Conservation (phyloP, 2,329 filamentous ascomycete species). For the Exophiala phaeomuriformis region DNA sequence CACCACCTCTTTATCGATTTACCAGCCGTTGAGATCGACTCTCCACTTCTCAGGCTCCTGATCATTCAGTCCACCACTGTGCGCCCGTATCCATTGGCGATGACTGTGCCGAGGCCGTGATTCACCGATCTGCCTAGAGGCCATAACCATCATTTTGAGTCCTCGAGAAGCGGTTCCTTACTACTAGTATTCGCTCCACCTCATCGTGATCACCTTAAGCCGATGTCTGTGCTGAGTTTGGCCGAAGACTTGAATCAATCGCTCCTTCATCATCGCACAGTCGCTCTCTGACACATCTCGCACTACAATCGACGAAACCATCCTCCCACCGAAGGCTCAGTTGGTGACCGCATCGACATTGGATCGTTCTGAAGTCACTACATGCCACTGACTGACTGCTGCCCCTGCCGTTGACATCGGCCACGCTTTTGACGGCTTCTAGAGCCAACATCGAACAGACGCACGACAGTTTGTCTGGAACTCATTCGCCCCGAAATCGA, state of each 20-base stretch:
- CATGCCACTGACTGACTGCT: slow-evolving; percentile 7
- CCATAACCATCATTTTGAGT: neutral
- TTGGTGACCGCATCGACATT: neutral
- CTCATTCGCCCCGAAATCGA: neutral
- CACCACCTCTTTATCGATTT: neutral
- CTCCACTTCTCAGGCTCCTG: slow-evolving; percentile 14
- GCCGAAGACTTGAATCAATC: slow-evolving; percentile 1
- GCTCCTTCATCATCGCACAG: neutral
- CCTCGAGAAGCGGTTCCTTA: slow-evolving; percentile 1
- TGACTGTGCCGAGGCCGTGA: slow-evolving; percentile 20
- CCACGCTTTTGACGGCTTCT: slow-evolving; percentile 12
- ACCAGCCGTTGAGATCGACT: too few species aligned
- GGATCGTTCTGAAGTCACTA: neutral
- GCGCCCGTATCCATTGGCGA: slow-evolving; percentile 6
- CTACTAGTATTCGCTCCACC: slow-evolving; percentile 1
- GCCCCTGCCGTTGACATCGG: slow-evolving; percentile 1
- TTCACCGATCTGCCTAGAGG: slow-evolving; percentile 15
- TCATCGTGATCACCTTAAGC: neutral
- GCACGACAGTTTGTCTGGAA: slow-evolving; percentile 7
- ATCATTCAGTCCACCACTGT: slow-evolving; percentile 11
- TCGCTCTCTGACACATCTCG: slow-evolving; percentile 11
- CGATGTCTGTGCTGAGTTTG: slow-evolving; percentile 12
- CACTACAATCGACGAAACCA: slow-evolving; percentile 1
- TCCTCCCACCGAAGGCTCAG: neutral
- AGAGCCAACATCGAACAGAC: slow-evolving; percentile 9